Evolutionary conservation across 1,139 yeast species (phyloP).

Genomic region (Hyphopichia pseudoburtonii): DNA sequence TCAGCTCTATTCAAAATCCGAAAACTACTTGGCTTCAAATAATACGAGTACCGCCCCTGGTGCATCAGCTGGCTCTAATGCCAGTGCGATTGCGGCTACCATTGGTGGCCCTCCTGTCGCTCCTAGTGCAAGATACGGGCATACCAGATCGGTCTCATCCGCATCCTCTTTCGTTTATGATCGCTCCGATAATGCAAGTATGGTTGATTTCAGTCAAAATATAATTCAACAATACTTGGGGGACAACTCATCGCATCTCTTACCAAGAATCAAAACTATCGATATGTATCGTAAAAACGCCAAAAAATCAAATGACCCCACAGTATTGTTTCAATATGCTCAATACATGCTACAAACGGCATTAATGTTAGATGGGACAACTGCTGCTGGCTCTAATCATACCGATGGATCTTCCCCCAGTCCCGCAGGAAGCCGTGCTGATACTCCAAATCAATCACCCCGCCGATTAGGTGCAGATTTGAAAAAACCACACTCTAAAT

Average conservation of each 20-base stretch:
- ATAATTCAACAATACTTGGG: conserved; percentile 55
- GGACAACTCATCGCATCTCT: conserved; percentile 47
- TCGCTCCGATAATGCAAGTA: conserved; percentile 33
- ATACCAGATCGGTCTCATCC: conserved; percentile 41
- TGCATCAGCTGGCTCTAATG: background rate
- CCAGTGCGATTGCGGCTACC: background rate
- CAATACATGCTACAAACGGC: conserved; percentile 90
- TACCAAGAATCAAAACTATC: conserved; percentile 83
- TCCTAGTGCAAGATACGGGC: conserved; percentile 22
- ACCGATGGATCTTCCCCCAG: conserved; percentile 7
- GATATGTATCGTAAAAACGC: conserved; percentile 88
- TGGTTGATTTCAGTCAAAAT: conserved; percentile 44
- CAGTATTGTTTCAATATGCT: conserved; percentile 83
- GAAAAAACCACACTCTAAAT: conserved; percentile 16
- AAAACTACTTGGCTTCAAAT: conserved; percentile 18
- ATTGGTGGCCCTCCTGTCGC: conserved; percentile 15
- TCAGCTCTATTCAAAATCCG: conserved; percentile 26
- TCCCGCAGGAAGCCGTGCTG: conserved; percentile 5
- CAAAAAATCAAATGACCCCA: conserved; percentile 81
- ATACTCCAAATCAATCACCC: conserved; percentile 19
- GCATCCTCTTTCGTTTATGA: conserved; percentile 40
- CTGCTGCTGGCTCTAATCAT: conserved; percentile 11
- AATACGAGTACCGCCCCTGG: background rate
- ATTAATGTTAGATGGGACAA: conserved; percentile 56
- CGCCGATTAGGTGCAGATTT: conserved; percentile 15